Percentiles rank a stretch among this genome's conserved stretches.
Evolutionary conservation across 257 asterid species (phyloP).

Genomic region (Apocynum venetum): DNA sequence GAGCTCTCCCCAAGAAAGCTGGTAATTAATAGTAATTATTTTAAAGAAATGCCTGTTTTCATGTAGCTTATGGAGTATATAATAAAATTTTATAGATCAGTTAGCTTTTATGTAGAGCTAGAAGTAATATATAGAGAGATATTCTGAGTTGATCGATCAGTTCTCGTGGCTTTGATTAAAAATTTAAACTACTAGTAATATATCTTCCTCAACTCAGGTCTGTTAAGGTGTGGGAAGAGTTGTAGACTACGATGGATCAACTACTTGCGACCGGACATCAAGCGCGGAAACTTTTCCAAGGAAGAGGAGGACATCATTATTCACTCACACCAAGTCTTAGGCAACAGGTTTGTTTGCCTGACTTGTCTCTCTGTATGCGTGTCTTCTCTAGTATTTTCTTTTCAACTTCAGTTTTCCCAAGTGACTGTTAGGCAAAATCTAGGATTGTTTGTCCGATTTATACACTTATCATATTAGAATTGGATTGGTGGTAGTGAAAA

Average conservation of each 20-base stretch:
- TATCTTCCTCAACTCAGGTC: constrained; percentile 2
- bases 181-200: no score
- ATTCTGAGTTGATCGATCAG: neutral
- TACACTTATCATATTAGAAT: no score
- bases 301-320: constrained; percentile 55
- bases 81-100: no score
- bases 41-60: neutral
- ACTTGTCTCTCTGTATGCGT: no score
- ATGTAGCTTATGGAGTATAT: no score
- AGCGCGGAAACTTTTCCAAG: constrained; percentile 46
- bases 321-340: constrained; percentile 35
- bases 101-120: no score
- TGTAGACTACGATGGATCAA: constrained; percentile 73
- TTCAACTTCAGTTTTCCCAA: neutral
- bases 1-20: constrained; percentile 37
- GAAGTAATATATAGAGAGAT: neutral
- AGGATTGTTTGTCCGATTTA: no score
- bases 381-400: neutral
- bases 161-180: neutral
- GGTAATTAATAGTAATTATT: constrained; percentile 2
- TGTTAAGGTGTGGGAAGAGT: constrained; percentile 61
- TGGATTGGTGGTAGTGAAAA: neutral
- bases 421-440: no score
- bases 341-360: constrained; percentile 22
- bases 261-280: constrained; percentile 57